A percentile compares a stretch with the other conserved stretches of the same genome.
Conservation (phyloP, 805 yeast genomes). For the Wickerhamomyces subpelliculosus region DNA sequence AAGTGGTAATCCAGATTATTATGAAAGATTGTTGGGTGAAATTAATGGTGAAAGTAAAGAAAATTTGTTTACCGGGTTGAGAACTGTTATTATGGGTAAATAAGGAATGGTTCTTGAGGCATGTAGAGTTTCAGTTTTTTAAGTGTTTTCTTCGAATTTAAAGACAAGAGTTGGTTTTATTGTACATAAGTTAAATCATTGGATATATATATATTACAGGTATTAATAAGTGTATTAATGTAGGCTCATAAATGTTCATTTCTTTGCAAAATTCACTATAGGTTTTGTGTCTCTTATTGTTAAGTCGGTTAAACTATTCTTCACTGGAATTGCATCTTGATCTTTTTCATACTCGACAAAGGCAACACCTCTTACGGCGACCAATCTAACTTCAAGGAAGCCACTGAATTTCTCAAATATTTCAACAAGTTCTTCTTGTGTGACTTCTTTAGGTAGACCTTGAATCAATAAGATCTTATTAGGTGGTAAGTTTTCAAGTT, state of each 20-base stretch:
- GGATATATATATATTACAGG: no score
- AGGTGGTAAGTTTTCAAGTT: conserved; percentile 44
- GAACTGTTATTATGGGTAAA: conserved; percentile 72
- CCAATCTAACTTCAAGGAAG: conserved; percentile 58
- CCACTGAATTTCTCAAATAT: conserved; percentile 51
- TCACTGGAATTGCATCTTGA: conserved; percentile 38
- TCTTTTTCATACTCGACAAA: conserved; percentile 71
- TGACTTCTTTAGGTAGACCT: conserved; percentile 41
- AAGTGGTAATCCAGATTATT: conserved; percentile 80
- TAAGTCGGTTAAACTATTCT: conserved; percentile 20
- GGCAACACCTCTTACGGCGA: conserved; percentile 63
- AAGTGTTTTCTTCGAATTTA: neutral
- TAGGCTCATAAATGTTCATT: no score
- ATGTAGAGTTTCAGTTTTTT: neutral
- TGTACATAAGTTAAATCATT: neutral
- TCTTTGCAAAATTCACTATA: conserved; percentile 23
- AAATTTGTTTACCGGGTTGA: conserved; percentile 54
- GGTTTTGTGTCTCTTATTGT: conserved; percentile 10
- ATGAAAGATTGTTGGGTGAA: conserved; percentile 62
- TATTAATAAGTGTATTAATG: neutral
- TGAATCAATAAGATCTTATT: conserved; percentile 65
- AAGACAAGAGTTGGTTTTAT: no score
- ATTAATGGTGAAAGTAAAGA: conserved; percentile 68
- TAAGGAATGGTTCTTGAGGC: conserved; percentile 18
- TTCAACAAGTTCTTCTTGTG: conserved; percentile 32